Evolutionary conservation across 2,329 filamentous ascomycete genomes (phyloP).

Genomic region (Grosmannia serpens): DNA sequence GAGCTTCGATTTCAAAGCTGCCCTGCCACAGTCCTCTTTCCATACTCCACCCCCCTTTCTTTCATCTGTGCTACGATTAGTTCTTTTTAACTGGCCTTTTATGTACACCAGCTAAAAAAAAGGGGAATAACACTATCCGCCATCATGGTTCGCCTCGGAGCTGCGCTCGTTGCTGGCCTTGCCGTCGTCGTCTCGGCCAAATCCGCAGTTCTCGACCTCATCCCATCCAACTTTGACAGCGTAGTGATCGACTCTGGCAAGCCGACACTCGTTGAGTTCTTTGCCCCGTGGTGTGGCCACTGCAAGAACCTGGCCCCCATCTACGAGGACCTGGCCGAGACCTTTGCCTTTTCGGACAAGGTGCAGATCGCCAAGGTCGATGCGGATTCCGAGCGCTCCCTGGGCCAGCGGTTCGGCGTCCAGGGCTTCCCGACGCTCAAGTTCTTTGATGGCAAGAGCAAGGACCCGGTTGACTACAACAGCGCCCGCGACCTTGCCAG

Average conservation of each 20-base stretch:
- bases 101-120: background rate
- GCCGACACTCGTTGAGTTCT: conserved; percentile 95
- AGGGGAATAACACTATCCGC: background rate
- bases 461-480: conserved; percentile 73
- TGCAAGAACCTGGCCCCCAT: conserved; percentile 95
- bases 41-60: background rate
- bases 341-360: conserved; percentile 60
- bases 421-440: conserved; percentile 96
- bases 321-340: conserved; percentile 77
- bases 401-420: conserved; percentile 79
- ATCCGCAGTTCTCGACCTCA: conserved; percentile 81
- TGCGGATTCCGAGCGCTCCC: conserved; percentile 72
- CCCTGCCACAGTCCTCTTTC: background rate
- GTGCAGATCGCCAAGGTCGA: conserved; percentile 93
- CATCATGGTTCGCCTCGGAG: conserved; percentile 47
- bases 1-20: background rate
- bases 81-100: background rate
- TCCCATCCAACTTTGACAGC: conserved; percentile 82
- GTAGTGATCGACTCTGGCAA: conserved; percentile 85
- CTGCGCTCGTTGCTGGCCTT: conserved; percentile 45
- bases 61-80: background rate
- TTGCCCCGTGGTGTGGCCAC: conserved; percentile 97
- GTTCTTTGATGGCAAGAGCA: conserved; percentile 93
- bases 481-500: conserved; percentile 81
- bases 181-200: conserved; percentile 48